Base-by-base conservation (phyloP, 148 eudicot genomes). In the Bassia scoparia region DNA sequence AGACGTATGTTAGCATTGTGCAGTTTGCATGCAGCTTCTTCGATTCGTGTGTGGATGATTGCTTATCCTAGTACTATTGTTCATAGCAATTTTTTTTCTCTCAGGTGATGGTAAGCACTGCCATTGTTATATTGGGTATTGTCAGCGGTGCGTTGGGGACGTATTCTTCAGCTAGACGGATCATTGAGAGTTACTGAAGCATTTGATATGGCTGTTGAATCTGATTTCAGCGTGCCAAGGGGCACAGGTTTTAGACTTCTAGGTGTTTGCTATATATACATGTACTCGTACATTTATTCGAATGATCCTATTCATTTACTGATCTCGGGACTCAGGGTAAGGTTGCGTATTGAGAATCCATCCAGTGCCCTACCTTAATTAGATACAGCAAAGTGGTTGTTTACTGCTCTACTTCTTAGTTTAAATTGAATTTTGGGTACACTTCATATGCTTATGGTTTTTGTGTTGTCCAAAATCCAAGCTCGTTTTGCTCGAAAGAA, bases 121-220 rank as follows among this genome's bases (percentile, higher is more conserved):
- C 78, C 27, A 84, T 82, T 31, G 73, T 87, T 9, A 87, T 50
- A 9, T 9, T 89, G 68, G 97, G 91, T n/a, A 31, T 82, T 26
- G 26, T 84, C 38, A 60, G 87, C 59, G 94, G 84, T n/a, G 63
- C 71, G n/a, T 67, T 91, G 60, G 93, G 93, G 65, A 90, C 93
- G 5, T 88, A 90, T 77, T 85, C 91, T 18, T 90, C 97, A 1
- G 67, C 79, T 4, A 41, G 31, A 27, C n/a, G 64, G n/a, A 82
- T 89, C 23, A 79, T 61, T 31, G 76, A 83, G 63, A 65, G 73
- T 55, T 85, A 85, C 48, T 79, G 56, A 79, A 27, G 15, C 26
- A 2, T 67, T 8, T 23, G 49, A 77, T 52, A n/a, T 50, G 23
- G n/a, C 37, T 10, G 27, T 12, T 65, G 50, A 64, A n/a, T 59